phyloP scores from a whole-genome alignment of 441 rosid species.

The California macrophylla region DNA sequence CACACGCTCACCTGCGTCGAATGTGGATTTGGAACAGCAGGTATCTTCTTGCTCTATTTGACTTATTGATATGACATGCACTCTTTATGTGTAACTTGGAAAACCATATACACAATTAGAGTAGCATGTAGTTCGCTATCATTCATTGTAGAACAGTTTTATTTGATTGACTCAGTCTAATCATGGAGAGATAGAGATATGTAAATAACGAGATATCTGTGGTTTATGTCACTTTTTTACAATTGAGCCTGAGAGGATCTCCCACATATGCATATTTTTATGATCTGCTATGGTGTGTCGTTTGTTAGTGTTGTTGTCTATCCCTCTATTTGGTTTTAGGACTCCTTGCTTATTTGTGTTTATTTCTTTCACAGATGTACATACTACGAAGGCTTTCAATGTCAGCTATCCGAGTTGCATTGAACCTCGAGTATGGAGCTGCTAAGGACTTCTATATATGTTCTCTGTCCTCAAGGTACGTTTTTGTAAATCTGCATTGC shows the following conservation, averaged over 20 bases:
- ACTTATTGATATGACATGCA: neutral
- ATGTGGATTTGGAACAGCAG: conserved; percentile 88
- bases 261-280: neutral
- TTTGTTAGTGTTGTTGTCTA: neutral
- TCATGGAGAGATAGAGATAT: neutral
- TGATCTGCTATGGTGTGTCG: neutral
- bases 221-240: neutral
- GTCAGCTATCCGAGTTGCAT: conserved; percentile 88
- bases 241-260: neutral
- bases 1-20: conserved; percentile 57
- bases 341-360: conserved; percentile 7
- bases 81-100: neutral
- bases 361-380: conserved; percentile 60
- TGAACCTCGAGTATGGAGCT: conserved; percentile 85
- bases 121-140: neutral
- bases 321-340: neutral
- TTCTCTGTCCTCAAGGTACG: conserved; percentile 91
- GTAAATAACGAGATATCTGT: neutral
- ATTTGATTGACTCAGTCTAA: neutral
- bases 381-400: conserved; percentile 83
- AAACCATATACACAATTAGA: neutral
- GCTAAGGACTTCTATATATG: conserved; percentile 90
- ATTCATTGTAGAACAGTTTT: neutral
- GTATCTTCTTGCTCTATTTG: conserved; percentile 26
- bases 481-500: neutral